Evolutionary conservation across 805 yeast genomes (phyloP).

Genomic region (Cyberlindnera meyerae): DNA sequence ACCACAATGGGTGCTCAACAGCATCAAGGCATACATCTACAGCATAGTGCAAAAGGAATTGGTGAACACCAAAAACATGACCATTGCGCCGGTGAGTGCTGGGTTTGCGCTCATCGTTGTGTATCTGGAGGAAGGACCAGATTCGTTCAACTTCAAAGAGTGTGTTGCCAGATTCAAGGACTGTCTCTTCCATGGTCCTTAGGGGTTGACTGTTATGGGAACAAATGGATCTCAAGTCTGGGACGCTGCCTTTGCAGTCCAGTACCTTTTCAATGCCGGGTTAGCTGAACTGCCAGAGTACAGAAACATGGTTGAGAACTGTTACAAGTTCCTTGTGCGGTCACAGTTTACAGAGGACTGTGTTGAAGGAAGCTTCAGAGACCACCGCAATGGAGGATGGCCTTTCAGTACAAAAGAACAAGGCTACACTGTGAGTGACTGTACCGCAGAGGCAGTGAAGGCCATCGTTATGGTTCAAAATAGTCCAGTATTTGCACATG

Average conservation of each 20-base stretch:
- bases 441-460: slow-evolving; percentile 93
- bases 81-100: slow-evolving; percentile 92
- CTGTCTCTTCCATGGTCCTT: slow-evolving; percentile 75
- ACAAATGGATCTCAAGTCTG: slow-evolving; percentile 97
- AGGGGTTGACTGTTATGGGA: slow-evolving; percentile 92
- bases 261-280: slow-evolving; percentile 76
- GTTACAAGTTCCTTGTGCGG: slow-evolving; percentile 66
- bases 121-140: slow-evolving; percentile 61
- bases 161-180: slow-evolving; percentile 64
- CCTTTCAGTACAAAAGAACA: slow-evolving; percentile 94
- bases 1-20: slow-evolving; percentile 64
- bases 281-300: slow-evolving; percentile 65
- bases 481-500: slow-evolving; percentile 44
- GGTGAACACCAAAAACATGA: slow-evolving; percentile 69
- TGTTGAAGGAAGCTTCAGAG: slow-evolving; percentile 74
- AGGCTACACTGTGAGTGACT: slow-evolving; percentile 95
- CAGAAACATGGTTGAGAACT: slow-evolving; percentile 55
- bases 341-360: slow-evolving; percentile 85
- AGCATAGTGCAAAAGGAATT: slow-evolving; percentile 69
- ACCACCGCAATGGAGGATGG: slow-evolving; percentile 85
- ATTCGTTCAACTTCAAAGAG: slow-evolving; percentile 54
- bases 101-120: slow-evolving; percentile 78
- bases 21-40: slow-evolving; percentile 48
- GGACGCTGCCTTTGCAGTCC: slow-evolving; percentile 92
- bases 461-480: slow-evolving; percentile 89